Evolutionary conservation across 176 grass and related monocot genomes (phyloP).

Genomic region (Bothriochloa decipiens): DNA sequence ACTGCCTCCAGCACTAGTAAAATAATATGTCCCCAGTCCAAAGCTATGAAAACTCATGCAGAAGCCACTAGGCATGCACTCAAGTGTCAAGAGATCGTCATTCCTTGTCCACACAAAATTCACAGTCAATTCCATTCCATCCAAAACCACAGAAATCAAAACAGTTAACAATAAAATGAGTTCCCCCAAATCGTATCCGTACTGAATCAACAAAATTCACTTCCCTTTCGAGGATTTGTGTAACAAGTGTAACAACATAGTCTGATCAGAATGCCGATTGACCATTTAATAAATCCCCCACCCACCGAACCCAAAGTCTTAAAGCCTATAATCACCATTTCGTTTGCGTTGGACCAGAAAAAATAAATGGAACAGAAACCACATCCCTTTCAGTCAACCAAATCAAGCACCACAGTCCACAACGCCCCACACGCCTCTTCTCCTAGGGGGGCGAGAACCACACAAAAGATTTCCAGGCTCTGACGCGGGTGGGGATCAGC

Average conservation of each 20-base stretch:
- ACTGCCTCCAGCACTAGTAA: constrained; percentile 24
- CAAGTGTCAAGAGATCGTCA: background rate
- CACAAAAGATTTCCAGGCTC: constrained; percentile 44
- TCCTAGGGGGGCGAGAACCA: background rate
- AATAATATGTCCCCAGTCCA: constrained; percentile 12
- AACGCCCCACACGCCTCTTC: constrained; percentile 25
- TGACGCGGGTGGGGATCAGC: constrained; percentile 23
- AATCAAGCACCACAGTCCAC: constrained; percentile 10
- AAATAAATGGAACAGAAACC: constrained; percentile 2
- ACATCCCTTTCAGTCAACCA: constrained; percentile 12
- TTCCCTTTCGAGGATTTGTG: background rate
- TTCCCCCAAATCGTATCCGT: background rate
- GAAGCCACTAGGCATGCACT: constrained; percentile 14
- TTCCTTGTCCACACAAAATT: background rate
- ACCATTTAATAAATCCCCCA: background rate
- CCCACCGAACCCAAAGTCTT: background rate
- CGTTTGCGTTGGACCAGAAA: background rate
- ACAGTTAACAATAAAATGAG: background rate
- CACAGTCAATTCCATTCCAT: background rate
- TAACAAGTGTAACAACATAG: background rate
- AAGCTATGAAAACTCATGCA: constrained; percentile 10
- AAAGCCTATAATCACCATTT: constrained; percentile 2
- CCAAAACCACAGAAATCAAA: background rate
- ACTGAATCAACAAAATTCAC: constrained; percentile 4
- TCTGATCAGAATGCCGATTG: constrained; percentile 8